A percentile compares a stretch with the other conserved stretches of the same genome.
Evolutionary conservation across 257 asterid genomes (phyloP).

Genomic region (Forsythia suspensa): DNA sequence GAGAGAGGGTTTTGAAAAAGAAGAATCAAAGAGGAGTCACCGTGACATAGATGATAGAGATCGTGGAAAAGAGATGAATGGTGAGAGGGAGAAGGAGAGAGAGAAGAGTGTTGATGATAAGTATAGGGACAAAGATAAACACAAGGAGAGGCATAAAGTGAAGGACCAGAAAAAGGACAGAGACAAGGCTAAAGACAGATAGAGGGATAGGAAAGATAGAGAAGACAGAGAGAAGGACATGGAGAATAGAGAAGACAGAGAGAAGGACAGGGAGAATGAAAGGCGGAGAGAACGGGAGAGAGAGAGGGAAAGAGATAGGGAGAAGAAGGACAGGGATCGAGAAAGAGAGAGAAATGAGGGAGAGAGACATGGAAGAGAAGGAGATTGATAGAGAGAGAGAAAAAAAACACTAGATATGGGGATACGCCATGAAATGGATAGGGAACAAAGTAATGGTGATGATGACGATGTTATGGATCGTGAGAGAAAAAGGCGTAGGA

Average conservation of each 20-base stretch:
- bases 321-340: constrained; percentile 12
- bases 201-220: constrained; percentile 28
- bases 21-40: constrained; percentile 30
- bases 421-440: constrained; percentile 42
- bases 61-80: constrained; percentile 40
- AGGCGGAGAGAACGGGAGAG: not conserved
- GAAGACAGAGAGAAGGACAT: no score
- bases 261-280: not conserved
- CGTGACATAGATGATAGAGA: constrained; percentile 38
- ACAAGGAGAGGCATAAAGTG: constrained; percentile 51
- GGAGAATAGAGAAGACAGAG: constrained; percentile 26
- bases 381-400: constrained; percentile 34
- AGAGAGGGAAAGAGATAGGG: constrained; percentile 22
- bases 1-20: constrained; percentile 42
- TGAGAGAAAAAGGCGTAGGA: constrained; percentile 67
- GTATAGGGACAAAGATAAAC: constrained; percentile 43
- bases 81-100: constrained; percentile 26
- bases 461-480: constrained; percentile 47
- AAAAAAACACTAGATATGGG: constrained; percentile 50
- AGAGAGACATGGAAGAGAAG: constrained; percentile 19
- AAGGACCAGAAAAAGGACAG: constrained; percentile 40
- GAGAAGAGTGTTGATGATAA: constrained; percentile 45
- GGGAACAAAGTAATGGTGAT: constrained; percentile 55
- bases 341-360: constrained; percentile 33
- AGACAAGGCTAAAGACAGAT: constrained; percentile 26